Percentiles rank a stretch among this genome's conserved stretches.
Conservation (phyloP, 257 asterid genomes). For the Nicotiana paniculata region DNA sequence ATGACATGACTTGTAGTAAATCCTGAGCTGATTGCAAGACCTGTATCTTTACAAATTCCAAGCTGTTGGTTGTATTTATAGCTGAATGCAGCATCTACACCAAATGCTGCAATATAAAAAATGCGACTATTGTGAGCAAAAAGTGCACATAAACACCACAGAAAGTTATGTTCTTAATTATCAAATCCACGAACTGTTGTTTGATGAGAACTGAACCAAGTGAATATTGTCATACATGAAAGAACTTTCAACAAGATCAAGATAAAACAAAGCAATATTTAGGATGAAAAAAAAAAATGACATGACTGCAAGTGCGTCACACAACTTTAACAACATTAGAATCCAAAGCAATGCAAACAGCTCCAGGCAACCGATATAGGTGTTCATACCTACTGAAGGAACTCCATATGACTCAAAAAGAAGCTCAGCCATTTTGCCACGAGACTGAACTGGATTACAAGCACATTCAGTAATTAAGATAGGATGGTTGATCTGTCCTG, state of each 20-base stretch:
- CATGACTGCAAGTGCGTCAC: neutral
- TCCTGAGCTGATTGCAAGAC: slow-evolving; percentile 89
- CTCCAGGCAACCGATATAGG: neutral
- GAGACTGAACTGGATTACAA: slow-evolving; percentile 94
- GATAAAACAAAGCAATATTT: slow-evolving; percentile 1
- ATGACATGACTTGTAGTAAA: slow-evolving; percentile 84
- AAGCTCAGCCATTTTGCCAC: slow-evolving; percentile 95
- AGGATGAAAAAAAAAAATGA: neutral
- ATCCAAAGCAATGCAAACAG: neutral
- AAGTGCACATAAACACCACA: neutral
- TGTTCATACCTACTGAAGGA: slow-evolving; percentile 72
- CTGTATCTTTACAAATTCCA: slow-evolving; percentile 65
- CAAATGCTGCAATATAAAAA: slow-evolving; percentile 59
- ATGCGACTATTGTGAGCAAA: neutral
- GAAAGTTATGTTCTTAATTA: neutral
- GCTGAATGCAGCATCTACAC: slow-evolving; percentile 94
- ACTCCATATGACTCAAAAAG: slow-evolving; percentile 97
- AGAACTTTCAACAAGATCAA: neutral
- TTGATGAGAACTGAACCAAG: neutral
- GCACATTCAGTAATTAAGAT: slow-evolving; percentile 91
- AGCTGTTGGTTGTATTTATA: slow-evolving; percentile 76
- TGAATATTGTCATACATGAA: neutral
- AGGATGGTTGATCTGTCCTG: slow-evolving; percentile 89
- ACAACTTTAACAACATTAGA: neutral
- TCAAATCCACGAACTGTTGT: neutral